Base-by-base conservation (phyloP, 768 basidiomycete species). In the Boletales sp. region DNA sequence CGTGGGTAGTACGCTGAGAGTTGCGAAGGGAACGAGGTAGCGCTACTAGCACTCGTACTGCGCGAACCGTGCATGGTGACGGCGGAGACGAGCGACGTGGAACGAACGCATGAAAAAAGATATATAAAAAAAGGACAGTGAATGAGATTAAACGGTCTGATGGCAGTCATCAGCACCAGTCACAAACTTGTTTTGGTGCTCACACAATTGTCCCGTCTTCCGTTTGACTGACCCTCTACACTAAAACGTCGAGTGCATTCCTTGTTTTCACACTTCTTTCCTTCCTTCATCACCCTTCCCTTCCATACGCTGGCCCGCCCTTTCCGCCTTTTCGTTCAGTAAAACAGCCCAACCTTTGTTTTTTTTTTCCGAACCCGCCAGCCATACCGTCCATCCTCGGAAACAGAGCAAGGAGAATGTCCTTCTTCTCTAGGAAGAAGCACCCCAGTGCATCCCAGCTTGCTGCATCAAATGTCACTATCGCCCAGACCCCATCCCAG, bases 401-500 rank as follows among this genome's bases (percentile, higher is more conserved):
- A 57, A 65, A 67, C 66, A 78, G 80, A 70, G 63, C 80, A 56
- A 74, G 83, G 69, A 85, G 85, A 82, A 92, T 92, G 90, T 90
- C 88, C 79, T 92, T 90, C 87, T 92, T 92, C 81, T 86, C 82
- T 39, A 80, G 87, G 80, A 90, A 84, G 84, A 90, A 88, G 80
- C 79, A 83, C 56, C 76, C 80, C 46, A 79, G 72, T 43, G 69
- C 72, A 57, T 70, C 69, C 19, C 77, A 77, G 57, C 69, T 71
- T 47, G 62, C 66, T 43, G 58, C 72, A 24, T 56, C 78, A 29
- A 70, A 69, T 60, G 81, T 84, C 57, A 77, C 81, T 38, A 71
- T 84, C 47, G 73, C 79, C 8, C 82, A 84, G 64, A 80, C 83
- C 8, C 81, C 84, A 8, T 81, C 78, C 51, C 83, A 87, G 64